These are phyloP conservation scores for Xylariales sp. DNA, from an alignment of 2,329 filamentous ascomycete genomes.

Conservation along the genomic window DNA sequence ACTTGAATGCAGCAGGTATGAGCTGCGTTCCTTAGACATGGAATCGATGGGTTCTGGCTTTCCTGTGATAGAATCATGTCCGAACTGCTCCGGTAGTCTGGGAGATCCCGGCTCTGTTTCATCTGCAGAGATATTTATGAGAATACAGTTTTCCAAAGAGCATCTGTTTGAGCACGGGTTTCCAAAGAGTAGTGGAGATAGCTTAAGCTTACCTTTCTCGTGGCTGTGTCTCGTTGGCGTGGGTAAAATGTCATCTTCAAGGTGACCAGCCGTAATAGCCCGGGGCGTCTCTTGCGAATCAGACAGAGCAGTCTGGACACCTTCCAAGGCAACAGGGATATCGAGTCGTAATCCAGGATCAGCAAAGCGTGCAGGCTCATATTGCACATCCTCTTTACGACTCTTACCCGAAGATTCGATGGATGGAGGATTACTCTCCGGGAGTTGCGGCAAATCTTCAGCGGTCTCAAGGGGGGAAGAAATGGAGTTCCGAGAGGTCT, in stretches of 20 bases:
- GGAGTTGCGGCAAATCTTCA: conserved; percentile 16
- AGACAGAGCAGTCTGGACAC: neutral
- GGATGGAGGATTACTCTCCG: conserved; percentile 10
- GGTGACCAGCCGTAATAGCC: conserved; percentile 2
- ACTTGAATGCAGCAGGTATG: conserved; percentile 34
- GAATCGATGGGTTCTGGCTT: conserved; percentile 34
- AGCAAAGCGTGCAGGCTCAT: neutral
- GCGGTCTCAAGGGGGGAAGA: neutral
- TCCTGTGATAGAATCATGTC: neutral
- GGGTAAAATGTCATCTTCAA: conserved; percentile 5
- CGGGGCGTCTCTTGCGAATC: conserved; percentile 9
- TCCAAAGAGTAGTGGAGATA: no score
- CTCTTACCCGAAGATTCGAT: conserved; percentile 25
- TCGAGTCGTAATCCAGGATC: conserved; percentile 12
- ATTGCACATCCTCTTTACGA: conserved; percentile 22
- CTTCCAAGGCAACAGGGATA: conserved; percentile 8
- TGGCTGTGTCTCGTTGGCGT: no score
- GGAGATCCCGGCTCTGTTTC: no score
- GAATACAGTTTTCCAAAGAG: no score
- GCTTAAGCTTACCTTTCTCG: no score
- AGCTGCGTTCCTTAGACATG: conserved; percentile 37
- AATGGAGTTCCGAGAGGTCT: conserved; percentile 34
- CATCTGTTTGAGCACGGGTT: no score
- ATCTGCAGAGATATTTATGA: no score
- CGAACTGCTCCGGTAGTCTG: no score